Evolutionary conservation across 371 early-diverging fungal genomes (phyloP), one percentile per base, ranked within the genome.

Genomic region (Thermomucor indicae-seudaticae): DNA sequence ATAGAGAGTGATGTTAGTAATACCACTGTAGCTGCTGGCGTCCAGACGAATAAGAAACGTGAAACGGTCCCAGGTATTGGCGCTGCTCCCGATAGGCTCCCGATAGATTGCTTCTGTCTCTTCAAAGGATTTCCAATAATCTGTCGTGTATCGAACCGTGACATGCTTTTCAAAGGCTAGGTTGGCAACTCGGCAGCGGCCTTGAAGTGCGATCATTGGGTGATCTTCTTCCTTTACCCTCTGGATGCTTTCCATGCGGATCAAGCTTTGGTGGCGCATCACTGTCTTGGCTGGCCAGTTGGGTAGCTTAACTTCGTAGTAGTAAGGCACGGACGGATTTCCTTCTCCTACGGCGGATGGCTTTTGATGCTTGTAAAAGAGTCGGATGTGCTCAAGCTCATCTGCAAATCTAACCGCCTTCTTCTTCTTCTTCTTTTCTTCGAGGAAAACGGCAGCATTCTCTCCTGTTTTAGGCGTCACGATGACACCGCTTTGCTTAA

Each of bases 111-210:
- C 88, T 0, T 62, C 52, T 0, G 80, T 57, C 44, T 90, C 87
- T n/a, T 74, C 52, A 12, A 60, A 52, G 0, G 88, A 66, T 28
- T 60, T 53, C 93, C 93, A 92, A 48, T 70, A 70, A 62, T 92
- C 86, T 3, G 62, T 60, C 2, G 89, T 83, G 46, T 81, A 81
- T 4, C 87, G 78, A 25, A 91, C 72, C 7, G 60, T 34, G 16
- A 92, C 86, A n/a, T 62, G 56, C 56, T 92, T 92, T 38, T 86
- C 75, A 60, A 83, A 92, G 0, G 84, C 89, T 10, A 92, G 46
- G 59, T 92, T 92, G 55, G 85, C 81, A 0, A 90, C 91, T 53
- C 79, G 74, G 49, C 85, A 66, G 23, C 70, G 70, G 27, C 88
- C 86, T 28, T 66, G 28, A 44, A 84, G 58, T 4, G 57, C 45